Evolutionary conservation across 2,329 filamentous ascomycete species (phyloP), one percentile per base, ranked within the genome.

Genomic region (Botrytis byssoidea): DNA sequence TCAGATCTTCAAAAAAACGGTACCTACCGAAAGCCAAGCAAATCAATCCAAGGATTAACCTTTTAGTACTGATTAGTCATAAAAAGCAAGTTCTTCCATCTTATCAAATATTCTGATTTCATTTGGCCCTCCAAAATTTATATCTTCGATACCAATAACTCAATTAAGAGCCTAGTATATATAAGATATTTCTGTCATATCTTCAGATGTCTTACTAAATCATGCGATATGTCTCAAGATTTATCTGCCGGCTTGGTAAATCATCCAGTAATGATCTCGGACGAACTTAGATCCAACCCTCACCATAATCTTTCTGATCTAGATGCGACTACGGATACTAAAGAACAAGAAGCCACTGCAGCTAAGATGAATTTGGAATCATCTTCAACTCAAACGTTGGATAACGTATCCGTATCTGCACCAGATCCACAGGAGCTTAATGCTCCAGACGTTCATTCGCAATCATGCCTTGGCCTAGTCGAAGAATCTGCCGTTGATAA

Each of bases 151-250:
- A 51, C 29, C 48, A 29, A 68, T 42, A 42, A 32, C n/a, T 29
- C 51, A 29, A 18, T 57, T 57, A 9, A 32, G 7, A 14, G 1
- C 20, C 25, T 32, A 16, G 40, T 35, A 57, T 68, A 68, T 68
- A 57, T 32, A 57, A 40, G 18, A 40, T 40, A 25, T 22, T 68
- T 68, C 37, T 68, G 29, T 55, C 40, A 68, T 68, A 68, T n/a
- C 35, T 57, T 9, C n/a, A 42, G 14, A 32, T 29, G 32, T 5
- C 4, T 57, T 29, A 25, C n/a, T 57, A 55, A 42, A 57, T 29
- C 16, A 77, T 77, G 76, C 73, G 74, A 75, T 51, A 79, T 79
- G 78, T 76, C 77, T 76, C 75, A 61, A 63, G 48, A 68, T n/a
- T 44, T 35, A 22, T 73, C 75, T 73, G 75, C 75, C 71, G 74